phyloP scores from a whole-genome alignment of 78 protist species.

The Chrysochromulina tobinii region DNA sequence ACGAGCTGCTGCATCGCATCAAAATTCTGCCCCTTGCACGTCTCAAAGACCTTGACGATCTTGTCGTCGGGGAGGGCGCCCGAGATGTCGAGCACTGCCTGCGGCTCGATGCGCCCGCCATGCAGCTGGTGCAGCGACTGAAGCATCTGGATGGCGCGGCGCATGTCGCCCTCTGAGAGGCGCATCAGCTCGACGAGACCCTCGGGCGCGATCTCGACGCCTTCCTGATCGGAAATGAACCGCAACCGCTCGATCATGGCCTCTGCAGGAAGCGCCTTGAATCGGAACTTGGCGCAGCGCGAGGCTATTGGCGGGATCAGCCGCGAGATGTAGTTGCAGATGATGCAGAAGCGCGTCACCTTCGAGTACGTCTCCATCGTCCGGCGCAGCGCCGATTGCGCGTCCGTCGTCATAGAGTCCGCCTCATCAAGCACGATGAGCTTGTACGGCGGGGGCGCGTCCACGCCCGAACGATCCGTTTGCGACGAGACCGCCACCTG shows the following conservation, averaged over 20 bases:
- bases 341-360: conserved; percentile 89
- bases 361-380: conserved; percentile 87
- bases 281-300: conserved; percentile 98
- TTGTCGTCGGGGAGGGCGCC: not conserved
- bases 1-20: not conserved
- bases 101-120: not conserved
- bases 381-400: conserved; percentile 84
- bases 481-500: conserved; percentile 1
- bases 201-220: not conserved
- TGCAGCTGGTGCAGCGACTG: conserved; percentile 78
- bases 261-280: conserved; percentile 78
- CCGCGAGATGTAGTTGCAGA: conserved; percentile 87
- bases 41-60: not conserved
- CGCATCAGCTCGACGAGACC: conserved; percentile 38
- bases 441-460: conserved; percentile 86
- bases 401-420: conserved; percentile 95
- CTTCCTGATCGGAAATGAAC: conserved; percentile 66
- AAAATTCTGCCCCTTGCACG: not conserved
- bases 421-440: conserved; percentile 98
- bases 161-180: not conserved
- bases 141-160: conserved; percentile 41
- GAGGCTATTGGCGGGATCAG: conserved; percentile 97
- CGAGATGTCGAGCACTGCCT: not conserved
- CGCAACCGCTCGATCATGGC: conserved; percentile 64
- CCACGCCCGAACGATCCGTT: not conserved